Conservation (phyloP, 306 rosid genomes). For the Vicia faba region DNA sequence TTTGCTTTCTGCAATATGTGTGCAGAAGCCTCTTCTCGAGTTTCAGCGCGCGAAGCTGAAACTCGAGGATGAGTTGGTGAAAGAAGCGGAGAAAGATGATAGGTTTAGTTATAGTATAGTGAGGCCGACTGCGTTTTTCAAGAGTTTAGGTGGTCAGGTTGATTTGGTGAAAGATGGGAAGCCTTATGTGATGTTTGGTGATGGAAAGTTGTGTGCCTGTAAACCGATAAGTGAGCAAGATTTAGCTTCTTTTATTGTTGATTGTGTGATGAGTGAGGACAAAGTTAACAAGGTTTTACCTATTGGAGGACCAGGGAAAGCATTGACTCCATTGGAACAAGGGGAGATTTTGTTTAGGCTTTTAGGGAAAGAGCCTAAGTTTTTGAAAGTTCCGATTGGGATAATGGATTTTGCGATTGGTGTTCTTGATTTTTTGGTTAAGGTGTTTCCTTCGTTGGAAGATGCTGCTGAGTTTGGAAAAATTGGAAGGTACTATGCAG, state of each 20-base stretch:
- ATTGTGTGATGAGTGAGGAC: slow-evolving; percentile 69
- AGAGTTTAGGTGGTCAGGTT: slow-evolving; percentile 98
- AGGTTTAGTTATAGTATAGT: slow-evolving; percentile 81
- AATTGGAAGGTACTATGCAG: slow-evolving; percentile 97
- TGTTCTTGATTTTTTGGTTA: slow-evolving; percentile 71
- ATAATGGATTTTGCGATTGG: slow-evolving; percentile 91
- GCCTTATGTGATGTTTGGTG: slow-evolving; percentile 99
- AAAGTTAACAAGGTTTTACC: slow-evolving; percentile 76
- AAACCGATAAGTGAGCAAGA: slow-evolving; percentile 87
- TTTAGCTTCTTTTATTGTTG: slow-evolving; percentile 89
- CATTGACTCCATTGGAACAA: slow-evolving; percentile 89
- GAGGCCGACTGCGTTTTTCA: slow-evolving; percentile 95
- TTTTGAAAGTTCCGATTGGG: slow-evolving; percentile 88
- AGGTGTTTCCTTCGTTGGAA: slow-evolving; percentile 79
- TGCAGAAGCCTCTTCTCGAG: slow-evolving; percentile 95
- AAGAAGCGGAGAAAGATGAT: slow-evolving; percentile 56
- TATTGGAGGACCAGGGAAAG: slow-evolving; percentile 90
- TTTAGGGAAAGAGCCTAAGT: slow-evolving; percentile 78
- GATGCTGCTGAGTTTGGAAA: slow-evolving; percentile 94
- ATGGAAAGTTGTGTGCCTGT: slow-evolving; percentile 92
- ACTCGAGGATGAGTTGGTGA: slow-evolving; percentile 75
- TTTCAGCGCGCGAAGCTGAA: slow-evolving; percentile 94
- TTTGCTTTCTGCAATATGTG: slow-evolving; percentile 92
- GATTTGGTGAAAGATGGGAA: slow-evolving; percentile 97
- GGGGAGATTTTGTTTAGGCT: slow-evolving; percentile 84